Conservation (phyloP, 1,284 basidiomycete species). For the Sanghuangporus sanghuang region DNA sequence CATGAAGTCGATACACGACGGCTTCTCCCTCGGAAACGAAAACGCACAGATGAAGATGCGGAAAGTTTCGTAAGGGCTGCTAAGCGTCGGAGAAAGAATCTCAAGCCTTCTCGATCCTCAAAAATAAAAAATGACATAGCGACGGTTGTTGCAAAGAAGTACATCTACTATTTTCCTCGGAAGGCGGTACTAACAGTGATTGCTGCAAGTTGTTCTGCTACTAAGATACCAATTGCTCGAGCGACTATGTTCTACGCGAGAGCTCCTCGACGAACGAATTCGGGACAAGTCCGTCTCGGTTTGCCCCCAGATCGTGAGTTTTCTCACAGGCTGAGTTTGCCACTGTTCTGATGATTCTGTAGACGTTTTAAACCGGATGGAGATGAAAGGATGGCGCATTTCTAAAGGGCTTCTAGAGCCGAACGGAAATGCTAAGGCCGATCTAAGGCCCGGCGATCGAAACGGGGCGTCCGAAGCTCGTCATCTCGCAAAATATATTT, state of each 20-base stretch:
- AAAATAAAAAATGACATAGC: not conserved
- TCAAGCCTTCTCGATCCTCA: too few species aligned
- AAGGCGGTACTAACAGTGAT: not conserved
- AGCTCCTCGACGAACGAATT: constrained; percentile 43
- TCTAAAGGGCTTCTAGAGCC: constrained; percentile 3
- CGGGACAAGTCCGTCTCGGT: constrained; percentile 49
- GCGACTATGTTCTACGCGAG: constrained; percentile 65
- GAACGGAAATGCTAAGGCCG: not conserved
- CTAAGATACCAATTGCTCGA: constrained; percentile 52
- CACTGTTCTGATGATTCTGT: not conserved
- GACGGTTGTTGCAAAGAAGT: not conserved
- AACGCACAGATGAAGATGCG: not conserved
- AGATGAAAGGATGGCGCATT: not conserved
- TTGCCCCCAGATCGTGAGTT: constrained; percentile 62
- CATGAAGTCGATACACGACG: not conserved
- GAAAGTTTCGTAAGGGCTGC: constrained; percentile 1
- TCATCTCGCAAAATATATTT: constrained; percentile 77
- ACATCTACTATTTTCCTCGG: not conserved
- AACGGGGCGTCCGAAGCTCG: constrained; percentile 33
- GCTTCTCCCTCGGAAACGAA: not conserved
- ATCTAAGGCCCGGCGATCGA: constrained; percentile 10
- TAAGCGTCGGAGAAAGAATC: constrained; percentile 4
- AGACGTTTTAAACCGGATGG: constrained; percentile 62
- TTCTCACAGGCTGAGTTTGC: not conserved
- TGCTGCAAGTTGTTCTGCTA: constrained; percentile 28